Evolutionary conservation across 106 monocot genomes (phyloP).

Genomic region (Narthecium ossifragum): DNA sequence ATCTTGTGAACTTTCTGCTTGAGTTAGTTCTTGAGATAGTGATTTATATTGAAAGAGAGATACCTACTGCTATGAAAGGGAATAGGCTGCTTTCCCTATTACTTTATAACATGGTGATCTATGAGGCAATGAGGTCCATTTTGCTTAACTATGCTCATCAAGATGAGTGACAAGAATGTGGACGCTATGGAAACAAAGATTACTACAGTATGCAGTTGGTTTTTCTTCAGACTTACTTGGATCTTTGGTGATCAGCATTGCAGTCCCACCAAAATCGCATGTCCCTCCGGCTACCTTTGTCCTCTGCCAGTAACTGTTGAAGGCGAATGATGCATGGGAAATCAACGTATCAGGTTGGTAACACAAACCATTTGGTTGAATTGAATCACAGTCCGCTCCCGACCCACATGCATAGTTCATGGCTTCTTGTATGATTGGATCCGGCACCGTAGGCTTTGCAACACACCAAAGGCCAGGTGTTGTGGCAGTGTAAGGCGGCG

Average conservation of each 20-base stretch:
- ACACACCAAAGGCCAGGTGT: slow-evolving; percentile 46
- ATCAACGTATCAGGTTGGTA: slow-evolving; percentile 55
- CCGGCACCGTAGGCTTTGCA: slow-evolving; percentile 70
- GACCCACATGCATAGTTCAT: slow-evolving; percentile 77
- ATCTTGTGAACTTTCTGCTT: no score
- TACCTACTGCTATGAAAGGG: no score
- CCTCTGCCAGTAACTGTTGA: slow-evolving; percentile 76
- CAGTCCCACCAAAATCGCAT: slow-evolving; percentile 71
- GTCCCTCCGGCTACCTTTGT: slow-evolving; percentile 46
- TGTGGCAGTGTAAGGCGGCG: slow-evolving; percentile 4
- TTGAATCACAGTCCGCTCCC: slow-evolving; percentile 57
- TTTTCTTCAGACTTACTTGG: slow-evolving; percentile 33
- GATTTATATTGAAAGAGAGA: no score
- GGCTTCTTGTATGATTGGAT: slow-evolving; percentile 64
- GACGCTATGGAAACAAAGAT: not conserved
- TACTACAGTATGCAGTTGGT: not conserved
- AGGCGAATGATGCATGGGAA: slow-evolving; percentile 66
- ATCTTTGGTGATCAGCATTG: slow-evolving; percentile 53
- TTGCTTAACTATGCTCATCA: no score
- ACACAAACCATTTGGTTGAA: slow-evolving; percentile 48
- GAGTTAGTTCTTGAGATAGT: no score
- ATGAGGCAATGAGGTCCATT: not conserved
- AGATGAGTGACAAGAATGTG: no score
- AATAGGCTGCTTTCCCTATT: no score
- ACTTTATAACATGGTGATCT: not conserved